Evolutionary conservation across 23 red algal species (phyloP), one percentile per base, ranked within the genome.

Genomic region (Agarophyton chilense): DNA sequence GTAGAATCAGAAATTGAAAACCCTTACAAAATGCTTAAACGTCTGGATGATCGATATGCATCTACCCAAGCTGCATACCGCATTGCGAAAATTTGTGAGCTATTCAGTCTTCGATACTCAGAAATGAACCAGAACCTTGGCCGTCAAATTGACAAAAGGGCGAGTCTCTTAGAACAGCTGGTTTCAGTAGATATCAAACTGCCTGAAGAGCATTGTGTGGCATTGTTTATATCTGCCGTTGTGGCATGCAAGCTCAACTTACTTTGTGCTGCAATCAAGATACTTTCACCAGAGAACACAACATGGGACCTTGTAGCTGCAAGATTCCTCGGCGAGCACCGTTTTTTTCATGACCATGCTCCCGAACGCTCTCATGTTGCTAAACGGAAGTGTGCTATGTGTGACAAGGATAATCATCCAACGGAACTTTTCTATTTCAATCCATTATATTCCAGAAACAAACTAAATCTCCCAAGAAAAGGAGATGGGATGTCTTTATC

Each of bases 191-290:
- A 58, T 3, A 76, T 40, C 18, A 72, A 52, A 42, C 33, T 79
- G 2, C 56, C 38, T 31, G 71, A 89, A 46, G 55, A 77, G 42
- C 60, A 78, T 32, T 29, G 47, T 18, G 74, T 89, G 22, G 53
- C 54, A 2, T 31, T 89, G 35, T 35, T 89, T 25, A 19, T 78
- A 13, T 66, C 70, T 19, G 78, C 85, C 32, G 65, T 89, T 43
- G 4, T 52, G 39, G 70, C 60, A 40, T 28, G 47, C 5, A 21
- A 70, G 17, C 36, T 89, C 2, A 79, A 28, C 32, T 25, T 71
- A 4, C 53, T 89, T 34, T 57, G 45, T 1, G 70, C 85, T 51
- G 85, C 85, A 26, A 63, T 79, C 36, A 89, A 89, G 52, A 89
- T 53, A 2, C 52, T 89, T 18, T n/a, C 72, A 28, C 19, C 73